Percentiles rank a stretch among this genome's conserved stretches.
phyloP scores from a whole-genome alignment of 2,329 filamentous ascomycete species.

The Aureobasidium sp. region DNA sequence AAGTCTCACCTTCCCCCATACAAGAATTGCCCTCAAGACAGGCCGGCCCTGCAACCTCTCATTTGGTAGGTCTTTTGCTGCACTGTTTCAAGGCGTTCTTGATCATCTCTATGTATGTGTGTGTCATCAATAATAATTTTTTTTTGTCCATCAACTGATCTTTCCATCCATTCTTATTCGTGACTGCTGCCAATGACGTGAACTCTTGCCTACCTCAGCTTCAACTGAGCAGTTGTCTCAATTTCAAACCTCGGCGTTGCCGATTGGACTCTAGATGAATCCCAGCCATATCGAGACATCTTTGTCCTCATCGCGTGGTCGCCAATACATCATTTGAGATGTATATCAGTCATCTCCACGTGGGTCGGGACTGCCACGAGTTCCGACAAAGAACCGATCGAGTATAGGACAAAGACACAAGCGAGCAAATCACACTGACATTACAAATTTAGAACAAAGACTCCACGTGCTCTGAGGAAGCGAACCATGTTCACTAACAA shows the following conservation, averaged over 20 bases:
- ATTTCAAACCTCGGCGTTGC: not conserved
- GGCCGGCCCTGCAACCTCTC: not conserved
- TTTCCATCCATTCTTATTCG: not conserved
- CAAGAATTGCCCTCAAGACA: not conserved
- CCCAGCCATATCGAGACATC: not conserved
- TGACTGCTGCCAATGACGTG: not conserved
- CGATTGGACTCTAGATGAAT: not conserved
- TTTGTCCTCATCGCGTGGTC: not conserved
- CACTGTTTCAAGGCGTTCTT: not conserved
- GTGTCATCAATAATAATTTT: not conserved
- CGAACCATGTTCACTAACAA: not conserved
- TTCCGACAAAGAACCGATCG: not conserved
- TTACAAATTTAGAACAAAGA: constrained; percentile 5
- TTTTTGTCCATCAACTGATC: not conserved
- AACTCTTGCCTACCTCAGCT: not conserved
- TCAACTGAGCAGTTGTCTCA: not conserved
- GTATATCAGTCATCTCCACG: not conserved
- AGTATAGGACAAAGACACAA: not conserved
- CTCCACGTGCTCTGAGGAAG: not conserved
- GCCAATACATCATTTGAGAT: constrained; percentile 5
- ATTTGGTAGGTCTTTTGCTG: not conserved
- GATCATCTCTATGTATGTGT: not conserved
- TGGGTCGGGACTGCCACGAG: not conserved
- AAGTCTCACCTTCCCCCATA: not conserved
- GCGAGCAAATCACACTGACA: not conserved